Base-by-base conservation (phyloP, 108 stramenopile genomes). In the Skeletonema tropicum region DNA sequence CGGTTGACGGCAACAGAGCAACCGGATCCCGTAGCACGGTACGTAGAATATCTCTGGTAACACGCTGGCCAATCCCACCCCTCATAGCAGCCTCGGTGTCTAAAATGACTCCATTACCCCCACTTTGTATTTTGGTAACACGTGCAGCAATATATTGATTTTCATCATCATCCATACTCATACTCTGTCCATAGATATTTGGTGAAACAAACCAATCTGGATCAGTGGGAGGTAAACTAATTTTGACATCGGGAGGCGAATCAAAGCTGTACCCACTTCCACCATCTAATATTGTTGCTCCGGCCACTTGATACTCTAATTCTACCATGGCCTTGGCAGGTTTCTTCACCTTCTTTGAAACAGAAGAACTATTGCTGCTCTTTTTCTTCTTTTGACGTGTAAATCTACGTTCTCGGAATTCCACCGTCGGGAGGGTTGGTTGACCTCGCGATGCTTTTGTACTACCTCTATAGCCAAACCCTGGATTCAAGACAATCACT, bases 161-260 rank as follows among this genome's bases (percentile, higher is more conserved):
- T 49, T 76, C 75, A 5, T 80, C 79, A n/a, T 76, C 83, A 14
- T 74, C 83, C 17, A 46, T 65, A 26, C 64, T 66, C 17, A 46
- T 65, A 17, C 64, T 66, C 23, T 42, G 35, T 33, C 69, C 58
- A 29, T 39, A 36, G 15, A 69, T 59, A 33, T 36, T 32, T 19
- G 79, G 83, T n/a, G 70, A 25, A 15, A 90, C 79, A 73, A 82
- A 94, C 93, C 93, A 94, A 73, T 94, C 93, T 12, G 93, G 89
- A 74, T 94, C 91, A 57, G 75, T 68, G 6, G 42, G 21, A 13
- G 90, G 88, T 31, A 84, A 86, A 31, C 65, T 64, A 30, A 94
- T 69, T 5, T 70, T 58, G 12, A 92, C 72, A 57, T 77, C 68
- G 1, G 91, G 91, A 42, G 89, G 88, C 42, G 92, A 79, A 68